phyloP scores from a whole-genome alignment of 345 rosid species.

The Pistacia integerrima region DNA sequence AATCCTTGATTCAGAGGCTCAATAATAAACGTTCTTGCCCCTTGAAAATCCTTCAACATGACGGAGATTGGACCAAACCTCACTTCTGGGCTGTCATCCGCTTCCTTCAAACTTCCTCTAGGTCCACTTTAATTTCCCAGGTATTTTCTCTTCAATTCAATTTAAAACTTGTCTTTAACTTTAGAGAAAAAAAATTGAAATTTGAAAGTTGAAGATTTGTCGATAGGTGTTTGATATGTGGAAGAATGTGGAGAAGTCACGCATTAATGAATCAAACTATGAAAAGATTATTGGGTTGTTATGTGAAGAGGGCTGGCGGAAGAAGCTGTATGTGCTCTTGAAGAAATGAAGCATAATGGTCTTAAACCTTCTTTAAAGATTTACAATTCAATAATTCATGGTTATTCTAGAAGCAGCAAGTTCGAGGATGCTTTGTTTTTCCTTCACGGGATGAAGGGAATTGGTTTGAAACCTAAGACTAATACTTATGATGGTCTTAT shows the following conservation, averaged over 20 bases:
- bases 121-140: slow-evolving; percentile 50
- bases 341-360: slow-evolving; percentile 41
- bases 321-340: slow-evolving; percentile 49
- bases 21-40: slow-evolving; percentile 42
- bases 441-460: slow-evolving; percentile 49
- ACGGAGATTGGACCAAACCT: slow-evolving; percentile 68
- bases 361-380: slow-evolving; percentile 46
- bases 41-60: slow-evolving; percentile 50
- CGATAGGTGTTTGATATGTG: slow-evolving; percentile 67
- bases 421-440: slow-evolving; percentile 52
- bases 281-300: slow-evolving; percentile 56
- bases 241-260: slow-evolving; percentile 48
- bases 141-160: slow-evolving; percentile 27
- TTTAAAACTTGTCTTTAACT: not conserved
- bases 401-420: slow-evolving; percentile 44
- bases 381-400: slow-evolving; percentile 57
- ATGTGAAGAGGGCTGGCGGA: slow-evolving; percentile 44
- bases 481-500: slow-evolving; percentile 60
- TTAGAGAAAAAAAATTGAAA: not conserved
- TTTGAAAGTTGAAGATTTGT: slow-evolving; percentile 13
- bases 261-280: slow-evolving; percentile 51
- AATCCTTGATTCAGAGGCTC: slow-evolving; percentile 41
- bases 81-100: slow-evolving; percentile 62
- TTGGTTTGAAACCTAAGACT: slow-evolving; percentile 37
- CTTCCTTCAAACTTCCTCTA: slow-evolving; percentile 52